Evolutionary conservation across 139 green algal species (phyloP).

Genomic region (Desmodesmus armatus): DNA sequence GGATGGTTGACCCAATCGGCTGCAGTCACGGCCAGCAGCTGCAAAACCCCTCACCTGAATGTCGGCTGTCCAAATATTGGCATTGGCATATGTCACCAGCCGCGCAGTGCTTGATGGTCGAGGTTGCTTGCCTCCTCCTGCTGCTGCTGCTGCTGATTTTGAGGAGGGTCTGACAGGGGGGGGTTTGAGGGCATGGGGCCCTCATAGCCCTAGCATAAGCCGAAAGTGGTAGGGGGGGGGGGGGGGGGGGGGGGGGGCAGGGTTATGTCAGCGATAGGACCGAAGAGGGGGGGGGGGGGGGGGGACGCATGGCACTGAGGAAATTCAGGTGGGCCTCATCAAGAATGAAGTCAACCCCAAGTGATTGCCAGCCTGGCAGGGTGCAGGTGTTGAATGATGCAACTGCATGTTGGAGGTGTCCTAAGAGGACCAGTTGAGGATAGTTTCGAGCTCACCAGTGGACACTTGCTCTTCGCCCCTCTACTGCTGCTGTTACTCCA

Average conservation of each 20-base stretch:
- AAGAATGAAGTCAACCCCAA: too few species aligned
- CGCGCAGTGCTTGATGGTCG: neutral
- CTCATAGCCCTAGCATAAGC: conserved; percentile 38
- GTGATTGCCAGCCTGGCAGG: too few species aligned
- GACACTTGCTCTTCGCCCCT: neutral
- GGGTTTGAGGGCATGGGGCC: conserved; percentile 26
- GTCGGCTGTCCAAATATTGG: conserved; percentile 32
- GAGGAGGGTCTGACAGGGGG: neutral
- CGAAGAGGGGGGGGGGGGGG: too few species aligned
- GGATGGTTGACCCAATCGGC: neutral
- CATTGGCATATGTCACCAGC: neutral
- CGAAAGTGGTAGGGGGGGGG: too few species aligned
- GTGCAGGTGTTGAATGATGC: too few species aligned
- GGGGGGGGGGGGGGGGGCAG: too few species aligned
- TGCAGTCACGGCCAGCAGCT: neutral
- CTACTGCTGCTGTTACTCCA: neutral
- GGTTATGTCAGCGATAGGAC: too few species aligned
- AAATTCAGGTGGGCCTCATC: too few species aligned
- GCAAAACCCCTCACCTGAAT: neutral
- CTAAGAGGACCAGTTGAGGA: too few species aligned
- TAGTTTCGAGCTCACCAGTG: too few species aligned
- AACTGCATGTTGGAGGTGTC: too few species aligned
- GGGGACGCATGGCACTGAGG: too few species aligned
- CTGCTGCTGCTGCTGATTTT: neutral
- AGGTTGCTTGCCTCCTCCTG: neutral